Conservation (phyloP, 2,329 filamentous ascomycete genomes). For the Chalara sp. region DNA sequence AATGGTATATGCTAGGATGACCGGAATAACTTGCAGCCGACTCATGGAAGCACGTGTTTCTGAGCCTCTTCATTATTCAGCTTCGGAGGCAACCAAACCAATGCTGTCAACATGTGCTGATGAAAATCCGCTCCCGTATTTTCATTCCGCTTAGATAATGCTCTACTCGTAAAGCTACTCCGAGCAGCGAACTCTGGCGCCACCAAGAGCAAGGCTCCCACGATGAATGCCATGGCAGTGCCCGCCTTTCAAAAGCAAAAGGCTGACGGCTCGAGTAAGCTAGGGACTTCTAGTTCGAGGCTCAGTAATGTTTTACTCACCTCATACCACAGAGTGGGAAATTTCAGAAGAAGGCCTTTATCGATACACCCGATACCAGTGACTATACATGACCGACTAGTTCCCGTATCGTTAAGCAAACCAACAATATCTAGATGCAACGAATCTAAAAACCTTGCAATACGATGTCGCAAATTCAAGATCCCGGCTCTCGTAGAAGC, state of each 20-base stretch:
- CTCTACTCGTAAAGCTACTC: constrained; percentile 6
- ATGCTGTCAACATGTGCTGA: constrained; percentile 5
- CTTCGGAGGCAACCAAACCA: constrained; percentile 1
- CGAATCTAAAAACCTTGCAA: constrained; percentile 20
- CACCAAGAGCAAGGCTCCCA: constrained; percentile 7
- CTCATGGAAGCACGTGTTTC: neutral
- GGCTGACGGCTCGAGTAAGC: constrained; percentile 10
- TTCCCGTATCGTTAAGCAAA: constrained; percentile 1
- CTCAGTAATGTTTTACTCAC: neutral
- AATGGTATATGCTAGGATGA: neutral
- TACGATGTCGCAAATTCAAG: constrained; percentile 24
- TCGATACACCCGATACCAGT: constrained; percentile 21
- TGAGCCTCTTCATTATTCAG: constrained; percentile 2
- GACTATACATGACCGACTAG: constrained; percentile 15
- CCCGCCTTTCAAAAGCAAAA: constrained; percentile 12
- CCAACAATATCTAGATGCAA: constrained; percentile 17
- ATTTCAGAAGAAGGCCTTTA: constrained; percentile 18
- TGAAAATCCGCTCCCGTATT: constrained; percentile 6
- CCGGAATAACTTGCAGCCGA: neutral
- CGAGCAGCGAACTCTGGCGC: constrained; percentile 5
- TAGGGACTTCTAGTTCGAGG: constrained; percentile 7
- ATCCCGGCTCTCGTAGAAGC: constrained; percentile 18
- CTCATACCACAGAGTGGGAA: constrained; percentile 2
- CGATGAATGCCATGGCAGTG: constrained; percentile 8
- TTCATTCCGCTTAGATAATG: constrained; percentile 6